Evolutionary conservation across 495 filamentous ascomycete species (phyloP), one percentile per base, ranked within the genome.

Genomic region (Durotheca rogersii): DNA sequence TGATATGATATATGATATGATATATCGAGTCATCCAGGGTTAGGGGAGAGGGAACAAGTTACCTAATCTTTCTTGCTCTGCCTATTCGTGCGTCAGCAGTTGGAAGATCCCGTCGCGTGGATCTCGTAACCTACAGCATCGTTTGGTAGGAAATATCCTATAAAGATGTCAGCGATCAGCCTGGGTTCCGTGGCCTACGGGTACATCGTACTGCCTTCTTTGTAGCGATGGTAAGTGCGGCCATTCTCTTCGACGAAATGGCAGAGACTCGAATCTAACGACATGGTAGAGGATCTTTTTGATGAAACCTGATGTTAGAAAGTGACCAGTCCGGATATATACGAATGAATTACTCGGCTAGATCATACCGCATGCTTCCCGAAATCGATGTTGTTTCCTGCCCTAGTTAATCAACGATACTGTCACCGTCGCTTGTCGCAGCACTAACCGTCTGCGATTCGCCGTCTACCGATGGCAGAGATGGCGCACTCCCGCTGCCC

Each of bases 61-160:
- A 75, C 74, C 70, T 32, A 78, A 53, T 46, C 72, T 62, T 45
- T 74, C 68, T 44, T 74, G 69, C 51, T 76, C 75, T 30, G 54
- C 57, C 70, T 75, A 14, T 12, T 15, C 27, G 16, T 2, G 23
- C 6, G 37, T 41, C 15, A 49, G 23, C 29, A 10, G 10, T 30
- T 2, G 11, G 14, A 37, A 33, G 15, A 46, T 33, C 41, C 34
- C 16, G 15, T 7, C 27, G 34, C 12, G 21, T 18, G 2, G 10
- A 29, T 6, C 2, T 44, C 20, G 11, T 10, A 25, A 49, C 60
- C 25, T 40, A 72, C 69, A 50, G 53, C 38, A 37, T 72, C 70
- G 47, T 71, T 73, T 12, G 70, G 68, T 27, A 73, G 37, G 5
- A 60, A 60, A 46, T 72, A 71, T 62, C 64, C 68, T 72, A 43